A percentile compares a stretch with the other conserved stretches of the same genome.
Evolutionary conservation across 306 rosid genomes (phyloP).

Genomic region (Luffa acutangula): DNA sequence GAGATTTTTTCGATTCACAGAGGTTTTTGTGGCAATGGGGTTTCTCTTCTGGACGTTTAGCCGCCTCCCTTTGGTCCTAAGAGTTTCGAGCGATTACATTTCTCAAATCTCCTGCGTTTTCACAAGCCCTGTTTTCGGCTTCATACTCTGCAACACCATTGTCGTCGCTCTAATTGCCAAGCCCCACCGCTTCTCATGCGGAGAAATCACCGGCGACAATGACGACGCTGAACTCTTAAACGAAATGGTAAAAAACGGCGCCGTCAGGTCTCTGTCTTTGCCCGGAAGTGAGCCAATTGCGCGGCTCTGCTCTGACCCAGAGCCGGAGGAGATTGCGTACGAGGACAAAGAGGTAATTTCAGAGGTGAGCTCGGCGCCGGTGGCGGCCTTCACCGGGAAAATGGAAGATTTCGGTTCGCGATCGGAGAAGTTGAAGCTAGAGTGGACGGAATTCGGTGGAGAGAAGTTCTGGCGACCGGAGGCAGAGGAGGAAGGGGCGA

Average conservation of each 20-base stretch:
- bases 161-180: conserved; percentile 1
- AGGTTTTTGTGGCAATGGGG: background rate
- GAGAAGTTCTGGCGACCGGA: background rate
- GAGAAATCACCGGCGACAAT: background rate
- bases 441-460: background rate
- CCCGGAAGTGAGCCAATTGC: background rate
- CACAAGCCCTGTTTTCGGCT: conserved; percentile 3
- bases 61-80: conserved; percentile 3
- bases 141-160: conserved; percentile 8
- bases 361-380: background rate
- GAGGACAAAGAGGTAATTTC: conserved; percentile 1
- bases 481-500: background rate
- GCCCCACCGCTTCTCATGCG: background rate
- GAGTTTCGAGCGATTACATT: conserved; percentile 4
- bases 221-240: background rate
- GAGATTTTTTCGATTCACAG: conserved; percentile 13
- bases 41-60: background rate
- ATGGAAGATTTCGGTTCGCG: background rate
- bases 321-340: conserved; percentile 2
- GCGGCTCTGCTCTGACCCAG: background rate
- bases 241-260: background rate
- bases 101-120: background rate
- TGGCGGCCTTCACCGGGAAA: background rate
- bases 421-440: background rate
- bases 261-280: background rate